These are phyloP conservation scores for Penicillium verhagenii DNA, from an alignment of 495 filamentous ascomycete species.

Conservation along the genomic window DNA sequence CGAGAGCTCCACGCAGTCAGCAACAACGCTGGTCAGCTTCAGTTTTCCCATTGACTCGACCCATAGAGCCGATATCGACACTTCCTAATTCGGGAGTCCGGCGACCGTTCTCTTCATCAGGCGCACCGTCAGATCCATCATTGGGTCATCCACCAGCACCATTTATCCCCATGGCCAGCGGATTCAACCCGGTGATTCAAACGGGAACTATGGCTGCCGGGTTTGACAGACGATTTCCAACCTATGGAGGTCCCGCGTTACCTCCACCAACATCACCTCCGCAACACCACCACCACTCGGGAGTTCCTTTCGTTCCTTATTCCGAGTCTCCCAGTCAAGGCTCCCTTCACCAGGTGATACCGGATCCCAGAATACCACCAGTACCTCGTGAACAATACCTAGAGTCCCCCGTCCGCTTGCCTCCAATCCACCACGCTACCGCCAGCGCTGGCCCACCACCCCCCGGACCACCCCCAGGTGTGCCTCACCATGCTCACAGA, in stretches of 20 bases:
- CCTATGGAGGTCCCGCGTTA: conserved; percentile 29
- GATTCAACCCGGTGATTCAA: conserved; percentile 33
- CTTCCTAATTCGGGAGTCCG: conserved; percentile 29
- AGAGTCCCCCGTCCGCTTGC: conserved; percentile 43
- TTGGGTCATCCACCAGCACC: conserved; percentile 29
- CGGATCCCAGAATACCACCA: conserved; percentile 26
- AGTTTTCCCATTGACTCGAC: conserved; percentile 35
- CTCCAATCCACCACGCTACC: conserved; percentile 41
- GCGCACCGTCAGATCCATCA: conserved; percentile 27
- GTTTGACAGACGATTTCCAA: conserved; percentile 30
- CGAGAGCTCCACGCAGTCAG: conserved; percentile 25
- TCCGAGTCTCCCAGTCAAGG: conserved; percentile 24
- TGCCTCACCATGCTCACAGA: conserved; percentile 32
- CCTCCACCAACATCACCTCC: conserved; percentile 37
- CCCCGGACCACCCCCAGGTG: conserved; percentile 1
- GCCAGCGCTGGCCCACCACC: conserved; percentile 20
- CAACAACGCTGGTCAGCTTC: conserved; percentile 39
- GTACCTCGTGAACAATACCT: conserved; percentile 34
- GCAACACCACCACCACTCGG: conserved; percentile 33
- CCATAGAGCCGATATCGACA: conserved; percentile 30
- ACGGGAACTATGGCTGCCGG: conserved; percentile 23
- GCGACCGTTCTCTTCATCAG: conserved; percentile 42
- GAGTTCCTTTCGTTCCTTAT: conserved; percentile 31
- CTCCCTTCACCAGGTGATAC: conserved; percentile 26
- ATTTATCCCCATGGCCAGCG: conserved; percentile 27